Conservation (phyloP, 2,329 filamentous ascomycete genomes). For the Aspergillus pseudoterreus region DNA sequence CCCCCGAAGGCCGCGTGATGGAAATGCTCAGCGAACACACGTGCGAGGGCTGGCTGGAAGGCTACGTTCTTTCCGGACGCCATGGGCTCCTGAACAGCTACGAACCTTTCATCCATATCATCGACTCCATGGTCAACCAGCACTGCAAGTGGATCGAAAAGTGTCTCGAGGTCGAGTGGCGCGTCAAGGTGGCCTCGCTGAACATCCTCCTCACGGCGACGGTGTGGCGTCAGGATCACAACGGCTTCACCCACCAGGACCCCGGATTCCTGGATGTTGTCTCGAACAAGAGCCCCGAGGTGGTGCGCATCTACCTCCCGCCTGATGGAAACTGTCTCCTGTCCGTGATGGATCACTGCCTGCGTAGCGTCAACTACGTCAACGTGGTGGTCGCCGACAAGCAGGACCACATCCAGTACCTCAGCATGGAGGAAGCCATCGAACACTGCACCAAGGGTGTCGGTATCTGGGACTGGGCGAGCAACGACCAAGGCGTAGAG, state of each 20-base stretch:
- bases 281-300: conserved; percentile 74
- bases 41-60: conserved; percentile 75
- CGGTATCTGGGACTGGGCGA: conserved; percentile 74
- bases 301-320: conserved; percentile 76
- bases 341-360: conserved; percentile 71
- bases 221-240: conserved; percentile 80
- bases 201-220: conserved; percentile 77
- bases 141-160: conserved; percentile 86
- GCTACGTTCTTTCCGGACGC: conserved; percentile 70
- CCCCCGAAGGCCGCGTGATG: conserved; percentile 68
- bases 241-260: conserved; percentile 78
- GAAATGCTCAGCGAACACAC: conserved; percentile 83
- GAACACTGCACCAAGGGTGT: conserved; percentile 75
- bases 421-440: conserved; percentile 69
- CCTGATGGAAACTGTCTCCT: conserved; percentile 76
- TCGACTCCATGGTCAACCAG: conserved; percentile 82
- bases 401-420: conserved; percentile 72
- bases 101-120: conserved; percentile 78
- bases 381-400: conserved; percentile 79
- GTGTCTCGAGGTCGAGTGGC: conserved; percentile 74
- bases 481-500: conserved; percentile 64
- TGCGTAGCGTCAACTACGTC: conserved; percentile 71
- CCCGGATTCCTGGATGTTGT: conserved; percentile 77
- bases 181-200: conserved; percentile 67
- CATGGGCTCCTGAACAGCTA: conserved; percentile 77